Percentiles rank a stretch among this genome's conserved stretches.
phyloP scores from a whole-genome alignment of 148 eudicot genomes.

The Silene conica region DNA sequence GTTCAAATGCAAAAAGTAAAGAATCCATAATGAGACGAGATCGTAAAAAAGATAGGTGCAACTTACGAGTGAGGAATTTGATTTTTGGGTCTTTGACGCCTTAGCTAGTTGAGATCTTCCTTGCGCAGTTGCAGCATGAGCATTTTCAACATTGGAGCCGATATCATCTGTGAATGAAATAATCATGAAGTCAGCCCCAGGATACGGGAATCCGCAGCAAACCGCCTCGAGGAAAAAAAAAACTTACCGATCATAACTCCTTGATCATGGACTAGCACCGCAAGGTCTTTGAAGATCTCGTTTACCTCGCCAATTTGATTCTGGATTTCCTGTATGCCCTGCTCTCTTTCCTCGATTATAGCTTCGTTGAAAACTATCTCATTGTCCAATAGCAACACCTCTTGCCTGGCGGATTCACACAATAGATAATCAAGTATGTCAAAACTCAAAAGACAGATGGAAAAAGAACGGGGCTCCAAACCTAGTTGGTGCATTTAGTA shows the following conservation, averaged over 20 bases:
- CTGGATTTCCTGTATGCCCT: constrained; percentile 78
- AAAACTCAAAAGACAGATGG: neutral
- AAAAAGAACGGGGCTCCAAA: no score
- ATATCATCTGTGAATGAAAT: constrained; percentile 63
- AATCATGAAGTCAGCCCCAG: neutral
- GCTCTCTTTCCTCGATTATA: constrained; percentile 72
- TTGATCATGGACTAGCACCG: constrained; percentile 79
- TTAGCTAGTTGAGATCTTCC: constrained; percentile 65
- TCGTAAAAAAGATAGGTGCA: neutral
- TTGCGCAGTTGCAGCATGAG: constrained; percentile 77
- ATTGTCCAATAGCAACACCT: constrained; percentile 61
- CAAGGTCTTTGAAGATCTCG: constrained; percentile 83
- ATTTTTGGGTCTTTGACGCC: neutral
- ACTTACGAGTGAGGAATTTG: constrained; percentile 48
- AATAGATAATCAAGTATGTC: neutral
- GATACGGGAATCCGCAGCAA: neutral
- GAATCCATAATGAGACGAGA: neutral
- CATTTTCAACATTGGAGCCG: constrained; percentile 67
- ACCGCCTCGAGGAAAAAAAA: neutral
- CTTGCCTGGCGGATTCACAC: constrained; percentile 48
- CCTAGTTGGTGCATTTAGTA: no score
- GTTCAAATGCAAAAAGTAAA: no score
- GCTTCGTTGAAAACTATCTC: constrained; percentile 74
- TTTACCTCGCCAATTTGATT: constrained; percentile 85
- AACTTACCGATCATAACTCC: constrained; percentile 68